Conservation (phyloP, 2,329 filamentous ascomycete species). For the Chrysosphaeria jannelii region DNA sequence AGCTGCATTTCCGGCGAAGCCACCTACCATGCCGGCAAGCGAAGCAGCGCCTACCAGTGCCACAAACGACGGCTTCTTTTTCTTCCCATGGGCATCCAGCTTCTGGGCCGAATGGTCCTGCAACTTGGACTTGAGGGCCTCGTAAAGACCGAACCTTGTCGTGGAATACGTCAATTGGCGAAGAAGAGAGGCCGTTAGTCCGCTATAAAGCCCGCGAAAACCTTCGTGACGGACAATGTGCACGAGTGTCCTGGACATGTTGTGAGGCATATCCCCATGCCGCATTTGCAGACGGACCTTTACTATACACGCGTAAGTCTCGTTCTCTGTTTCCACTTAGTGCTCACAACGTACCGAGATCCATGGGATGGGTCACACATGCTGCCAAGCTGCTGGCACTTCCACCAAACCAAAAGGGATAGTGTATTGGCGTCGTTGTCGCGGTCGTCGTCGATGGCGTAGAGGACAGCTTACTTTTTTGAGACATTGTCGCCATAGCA, state of each 20-base stretch:
- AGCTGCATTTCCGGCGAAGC: conserved; percentile 73
- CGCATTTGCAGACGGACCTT: conserved; percentile 76
- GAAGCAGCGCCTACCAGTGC: conserved; percentile 61
- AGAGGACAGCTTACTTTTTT: no score
- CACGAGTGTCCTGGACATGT: conserved; percentile 61
- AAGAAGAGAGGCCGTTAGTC: conserved; percentile 72
- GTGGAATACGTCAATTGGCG: conserved; percentile 92
- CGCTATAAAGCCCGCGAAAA: conserved; percentile 55
- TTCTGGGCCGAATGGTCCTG: conserved; percentile 9
- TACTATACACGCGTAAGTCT: background rate
- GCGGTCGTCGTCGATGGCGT: no score
- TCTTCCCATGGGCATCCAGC: conserved; percentile 5
- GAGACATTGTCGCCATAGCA: no score
- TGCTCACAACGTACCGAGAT: conserved; percentile 24
- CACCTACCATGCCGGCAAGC: conserved; percentile 61
- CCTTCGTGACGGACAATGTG: conserved; percentile 56
- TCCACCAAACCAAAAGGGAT: conserved; percentile 90
- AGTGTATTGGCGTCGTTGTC: conserved; percentile 12
- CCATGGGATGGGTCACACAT: conserved; percentile 72
- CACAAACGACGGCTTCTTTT: conserved; percentile 30
- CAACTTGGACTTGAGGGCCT: conserved; percentile 54
- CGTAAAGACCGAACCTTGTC: conserved; percentile 87
- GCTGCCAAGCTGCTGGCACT: conserved; percentile 82
- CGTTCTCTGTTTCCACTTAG: no score
- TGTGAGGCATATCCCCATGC: conserved; percentile 39